Base-by-base conservation (phyloP, 805 yeast species). In the Cyberlindnera subsufficiens region DNA sequence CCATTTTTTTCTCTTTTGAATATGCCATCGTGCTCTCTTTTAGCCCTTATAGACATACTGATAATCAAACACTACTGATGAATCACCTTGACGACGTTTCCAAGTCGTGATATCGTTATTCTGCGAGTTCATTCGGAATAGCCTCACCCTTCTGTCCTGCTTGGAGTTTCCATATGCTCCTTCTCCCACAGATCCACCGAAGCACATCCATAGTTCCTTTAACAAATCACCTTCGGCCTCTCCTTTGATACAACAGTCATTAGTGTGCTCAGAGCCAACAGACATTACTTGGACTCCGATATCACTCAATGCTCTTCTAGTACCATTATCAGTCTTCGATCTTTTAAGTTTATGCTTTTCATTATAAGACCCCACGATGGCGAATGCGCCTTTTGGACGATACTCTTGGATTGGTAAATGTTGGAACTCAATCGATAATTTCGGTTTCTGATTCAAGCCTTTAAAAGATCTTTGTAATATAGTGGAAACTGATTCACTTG, bases 221-320 rank as follows among this genome's bases (percentile, higher is more conserved):
- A 47, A 19, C 13, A 10, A n/a, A 30, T 17, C 29, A 7, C 19
- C 14, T 13, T 29, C 33, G 10, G 39, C 38, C 11, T 33, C 42
- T 3, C 37, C 22, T 40, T 74, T 72, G 30, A 69, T 58, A 56
- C 88, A 82, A 54, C 75, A 81, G 45, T 81, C 87, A 55, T 82
- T 82, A 40, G 77, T 75, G 56, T 81, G 86, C 50, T 82, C 87
- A 46, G 79, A 83, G 0, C 88, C 88, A 22, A 80, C 84, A 43
- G 81, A 71, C 2, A 75, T 69, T 0, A 74, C 80, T 35, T 69
- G 65, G 3, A 81, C 77, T 1, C 78, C 75, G 4, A 71, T 46
- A 5, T 66, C 60, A 16, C 64, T 66, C 16, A 82, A 54, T 0
- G 68, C 54, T 14, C 66, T 56, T 36, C 77, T 63, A 52, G 75